Conservation (phyloP, 768 basidiomycete genomes). For the Russula sp. region DNA sequence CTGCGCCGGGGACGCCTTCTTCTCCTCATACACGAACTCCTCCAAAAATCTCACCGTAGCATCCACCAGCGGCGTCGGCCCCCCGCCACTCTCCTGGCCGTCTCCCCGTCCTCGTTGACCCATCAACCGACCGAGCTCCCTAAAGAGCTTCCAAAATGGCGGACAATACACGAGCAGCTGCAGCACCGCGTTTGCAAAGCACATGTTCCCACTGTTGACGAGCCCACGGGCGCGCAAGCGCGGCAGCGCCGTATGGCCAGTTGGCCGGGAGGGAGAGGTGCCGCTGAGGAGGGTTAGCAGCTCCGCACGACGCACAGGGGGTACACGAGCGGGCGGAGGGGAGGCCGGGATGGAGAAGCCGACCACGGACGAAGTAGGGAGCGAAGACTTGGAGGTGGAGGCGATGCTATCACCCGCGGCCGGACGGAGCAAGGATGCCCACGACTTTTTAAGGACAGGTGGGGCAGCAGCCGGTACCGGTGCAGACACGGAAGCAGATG, state of each 20-base stretch:
- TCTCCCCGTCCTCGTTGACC: slow-evolving; percentile 29
- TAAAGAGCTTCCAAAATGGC: slow-evolving; percentile 79
- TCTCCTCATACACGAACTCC: slow-evolving; percentile 52
- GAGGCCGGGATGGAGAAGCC: slow-evolving; percentile 68
- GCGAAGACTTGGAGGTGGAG: slow-evolving; percentile 39
- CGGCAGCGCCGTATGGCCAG: slow-evolving; percentile 22
- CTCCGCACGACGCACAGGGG: slow-evolving; percentile 36
- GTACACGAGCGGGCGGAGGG: slow-evolving; percentile 29
- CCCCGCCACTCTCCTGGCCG: slow-evolving; percentile 25
- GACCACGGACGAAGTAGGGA: slow-evolving; percentile 66
- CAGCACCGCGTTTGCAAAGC: slow-evolving; percentile 92
- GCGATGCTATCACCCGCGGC: slow-evolving; percentile 31
- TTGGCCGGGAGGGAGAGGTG: slow-evolving; percentile 28
- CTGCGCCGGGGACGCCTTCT: slow-evolving; percentile 26
- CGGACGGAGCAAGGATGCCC: slow-evolving; percentile 64
- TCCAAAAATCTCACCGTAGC: slow-evolving; percentile 69
- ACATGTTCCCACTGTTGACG: slow-evolving; percentile 95
- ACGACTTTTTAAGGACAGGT: slow-evolving; percentile 52
- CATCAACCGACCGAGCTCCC: slow-evolving; percentile 54
- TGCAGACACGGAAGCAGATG: not conserved
- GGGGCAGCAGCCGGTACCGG: slow-evolving; percentile 17
- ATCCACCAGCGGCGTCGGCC: slow-evolving; percentile 52
- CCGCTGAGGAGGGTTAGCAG: slow-evolving; percentile 50
- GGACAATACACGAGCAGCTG: slow-evolving; percentile 86
- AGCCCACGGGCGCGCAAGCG: slow-evolving; percentile 69